Conservation (phyloP, 2,329 filamentous ascomycete species). For the Colletotrichum endophyticum region DNA sequence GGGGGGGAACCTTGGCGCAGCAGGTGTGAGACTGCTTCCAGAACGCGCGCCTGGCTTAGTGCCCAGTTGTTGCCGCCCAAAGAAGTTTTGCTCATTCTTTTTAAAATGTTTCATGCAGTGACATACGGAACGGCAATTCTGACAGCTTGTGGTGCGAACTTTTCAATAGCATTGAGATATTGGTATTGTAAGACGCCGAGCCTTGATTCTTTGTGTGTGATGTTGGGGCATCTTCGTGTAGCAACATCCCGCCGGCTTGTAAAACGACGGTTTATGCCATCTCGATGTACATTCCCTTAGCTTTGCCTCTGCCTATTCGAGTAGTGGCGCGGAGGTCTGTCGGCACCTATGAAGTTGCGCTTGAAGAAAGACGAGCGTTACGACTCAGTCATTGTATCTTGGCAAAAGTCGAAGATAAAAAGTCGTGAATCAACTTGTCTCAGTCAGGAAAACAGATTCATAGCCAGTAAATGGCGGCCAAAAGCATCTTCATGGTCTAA, state of each 20-base stretch:
- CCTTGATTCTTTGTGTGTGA: neutral
- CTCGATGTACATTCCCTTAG: neutral
- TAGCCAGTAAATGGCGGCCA: too few relatives aligned
- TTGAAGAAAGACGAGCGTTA: neutral
- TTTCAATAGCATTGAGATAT: neutral
- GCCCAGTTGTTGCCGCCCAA: neutral
- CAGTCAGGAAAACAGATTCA: too few relatives aligned
- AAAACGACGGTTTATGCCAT: neutral
- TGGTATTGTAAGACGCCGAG: neutral
- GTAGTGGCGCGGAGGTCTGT: neutral
- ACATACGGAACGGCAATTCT: neutral
- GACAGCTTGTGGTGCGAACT: neutral
- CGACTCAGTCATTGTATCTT: neutral
- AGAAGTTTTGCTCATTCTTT: neutral
- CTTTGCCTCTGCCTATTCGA: neutral
- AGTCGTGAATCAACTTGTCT: too few relatives aligned
- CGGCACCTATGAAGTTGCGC: neutral
- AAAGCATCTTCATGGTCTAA: too few relatives aligned
- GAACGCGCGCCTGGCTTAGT: neutral
- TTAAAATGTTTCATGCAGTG: neutral
- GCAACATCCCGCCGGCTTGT: neutral
- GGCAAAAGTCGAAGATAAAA: too few relatives aligned
- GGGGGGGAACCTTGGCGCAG: neutral
- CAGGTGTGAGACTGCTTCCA: neutral
- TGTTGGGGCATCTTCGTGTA: neutral